Evolutionary conservation across 306 rosid genomes (phyloP).

Genomic region (Cicer pinnatifidum): DNA sequence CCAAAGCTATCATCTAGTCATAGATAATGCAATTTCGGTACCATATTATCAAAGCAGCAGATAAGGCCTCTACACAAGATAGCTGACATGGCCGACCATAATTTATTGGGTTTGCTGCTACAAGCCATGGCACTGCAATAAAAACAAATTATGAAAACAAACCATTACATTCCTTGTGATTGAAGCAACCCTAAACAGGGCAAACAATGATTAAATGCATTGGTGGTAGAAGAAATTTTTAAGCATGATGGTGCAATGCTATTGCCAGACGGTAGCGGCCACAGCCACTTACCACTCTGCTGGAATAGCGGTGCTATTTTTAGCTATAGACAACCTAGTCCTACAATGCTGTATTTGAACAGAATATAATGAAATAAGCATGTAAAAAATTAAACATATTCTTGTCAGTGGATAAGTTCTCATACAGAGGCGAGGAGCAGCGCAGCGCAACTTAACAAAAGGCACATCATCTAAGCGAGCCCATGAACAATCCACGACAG

Average conservation of each 20-base stretch:
- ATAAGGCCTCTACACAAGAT: slow-evolving; percentile 97
- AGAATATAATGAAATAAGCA: slow-evolving; percentile 12
- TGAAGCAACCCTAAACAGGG: slow-evolving; percentile 27
- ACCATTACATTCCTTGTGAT: slow-evolving; percentile 20
- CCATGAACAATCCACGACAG: slow-evolving; percentile 99
- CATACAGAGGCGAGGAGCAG: slow-evolving; percentile 92
- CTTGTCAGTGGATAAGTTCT: slow-evolving; percentile 44
- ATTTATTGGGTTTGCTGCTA: slow-evolving; percentile 95
- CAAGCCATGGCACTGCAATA: slow-evolving; percentile 91
- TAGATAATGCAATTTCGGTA: slow-evolving; percentile 43
- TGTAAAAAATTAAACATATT: slow-evolving; percentile 21
- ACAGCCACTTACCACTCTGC: neutral
- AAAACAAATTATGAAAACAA: slow-evolving; percentile 35
- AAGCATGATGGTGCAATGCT: slow-evolving; percentile 23
- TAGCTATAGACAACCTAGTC: neutral
- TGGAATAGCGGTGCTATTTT: neutral
- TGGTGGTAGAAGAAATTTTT: neutral
- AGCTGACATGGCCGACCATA: slow-evolving; percentile 95
- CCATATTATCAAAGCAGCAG: slow-evolving; percentile 96
- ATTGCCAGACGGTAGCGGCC: neutral
- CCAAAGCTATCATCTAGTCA: slow-evolving; percentile 19
- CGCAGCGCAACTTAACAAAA: slow-evolving; percentile 82
- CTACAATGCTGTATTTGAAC: neutral
- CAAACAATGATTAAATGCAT: slow-evolving; percentile 20
- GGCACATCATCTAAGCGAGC: slow-evolving; percentile 93